Evolutionary conservation across 148 eudicot species (phyloP).

Genomic region (Fagopyrum tataricum): DNA sequence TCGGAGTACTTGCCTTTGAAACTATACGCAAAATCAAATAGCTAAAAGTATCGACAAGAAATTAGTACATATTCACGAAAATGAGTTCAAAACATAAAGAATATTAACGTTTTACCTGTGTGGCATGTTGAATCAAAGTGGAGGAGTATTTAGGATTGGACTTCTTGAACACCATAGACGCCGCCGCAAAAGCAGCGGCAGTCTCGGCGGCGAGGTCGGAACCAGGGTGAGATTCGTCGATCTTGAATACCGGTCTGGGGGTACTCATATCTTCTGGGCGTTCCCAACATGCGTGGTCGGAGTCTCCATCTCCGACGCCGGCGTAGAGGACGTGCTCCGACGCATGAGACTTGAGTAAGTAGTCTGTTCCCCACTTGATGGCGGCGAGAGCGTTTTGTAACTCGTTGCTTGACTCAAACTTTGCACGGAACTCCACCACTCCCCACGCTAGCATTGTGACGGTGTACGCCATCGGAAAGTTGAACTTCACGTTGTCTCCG

Average conservation of each 20-base stretch:
- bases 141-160: slow-evolving; percentile 25
- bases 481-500: slow-evolving; percentile 51
- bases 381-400: slow-evolving; percentile 34
- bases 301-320: slow-evolving; percentile 6
- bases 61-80: too few relatives aligned
- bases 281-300: slow-evolving; percentile 50
- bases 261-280: slow-evolving; percentile 58
- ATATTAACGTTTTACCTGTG: too few relatives aligned
- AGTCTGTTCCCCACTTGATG: slow-evolving; percentile 59
- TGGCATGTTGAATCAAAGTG: slow-evolving; percentile 32
- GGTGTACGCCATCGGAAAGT: slow-evolving; percentile 42
- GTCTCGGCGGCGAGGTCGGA: slow-evolving; percentile 50
- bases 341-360: slow-evolving; percentile 46
- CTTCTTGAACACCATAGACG: slow-evolving; percentile 31
- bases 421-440: slow-evolving; percentile 28
- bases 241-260: slow-evolving; percentile 28
- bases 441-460: slow-evolving; percentile 51
- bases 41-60: slow-evolving; percentile 17
- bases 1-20: slow-evolving; percentile 39
- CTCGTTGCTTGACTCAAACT: slow-evolving; percentile 23
- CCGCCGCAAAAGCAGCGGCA: slow-evolving; percentile 44
- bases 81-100: too few relatives aligned
- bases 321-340: not conserved
- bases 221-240: slow-evolving; percentile 36
- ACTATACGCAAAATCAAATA: slow-evolving; percentile 33